Base-by-base conservation (phyloP, 2,329 filamentous ascomycete genomes). In the Phaeomoniella chlamydospora region DNA sequence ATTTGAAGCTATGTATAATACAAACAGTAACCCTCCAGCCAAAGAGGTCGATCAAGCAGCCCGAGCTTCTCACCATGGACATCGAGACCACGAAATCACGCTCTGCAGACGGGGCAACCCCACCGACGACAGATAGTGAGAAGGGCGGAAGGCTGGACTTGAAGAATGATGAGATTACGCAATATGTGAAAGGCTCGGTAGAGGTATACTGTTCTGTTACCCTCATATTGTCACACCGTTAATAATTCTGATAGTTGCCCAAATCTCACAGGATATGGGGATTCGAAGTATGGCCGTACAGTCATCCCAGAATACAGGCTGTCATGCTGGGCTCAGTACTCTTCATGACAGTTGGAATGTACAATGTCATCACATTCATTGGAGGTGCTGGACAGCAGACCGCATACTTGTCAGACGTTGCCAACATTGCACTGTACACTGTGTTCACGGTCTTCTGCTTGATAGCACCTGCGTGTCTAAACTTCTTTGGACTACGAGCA, bases 401-500 rank as follows among this genome's bases (percentile, higher is more conserved):
- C 30, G 41, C 43, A 2, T 44, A 38, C 10, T 41, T 42, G 1
- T 39, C 39, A 18, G 39, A 45, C 35, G 42, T 41, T 35, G 40
- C 44, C 14, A 43, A 41, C 15, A 45, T 40, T 10, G 44, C 45
- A 11, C 18, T 42, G 6, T 43, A 43, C 18, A 37, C 38, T 34
- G 18, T 47, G 12, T 45, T 45, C 33, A 39, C 39, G 19, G 36
- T 41, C 9, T 43, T 45, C 29, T 31, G 41, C 2, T 30, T 45
- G 14, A 39, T 39, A 9, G 31, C 40, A 34, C 41, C 41, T 5
- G 43, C 80, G 36, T 71, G 87, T 49, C 77, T 79, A 59, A 90
- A 90, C 62, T 72, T 71, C 43, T 65, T 86, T 37, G 83, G 82
- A 38, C 70, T 86, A 42, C 73, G 72, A 48, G 51, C 68, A 31